Percentiles rank a stretch among this genome's conserved stretches.
Conservation (phyloP, 768 basidiomycete species). For the Rhizopogon vinicolor region DNA sequence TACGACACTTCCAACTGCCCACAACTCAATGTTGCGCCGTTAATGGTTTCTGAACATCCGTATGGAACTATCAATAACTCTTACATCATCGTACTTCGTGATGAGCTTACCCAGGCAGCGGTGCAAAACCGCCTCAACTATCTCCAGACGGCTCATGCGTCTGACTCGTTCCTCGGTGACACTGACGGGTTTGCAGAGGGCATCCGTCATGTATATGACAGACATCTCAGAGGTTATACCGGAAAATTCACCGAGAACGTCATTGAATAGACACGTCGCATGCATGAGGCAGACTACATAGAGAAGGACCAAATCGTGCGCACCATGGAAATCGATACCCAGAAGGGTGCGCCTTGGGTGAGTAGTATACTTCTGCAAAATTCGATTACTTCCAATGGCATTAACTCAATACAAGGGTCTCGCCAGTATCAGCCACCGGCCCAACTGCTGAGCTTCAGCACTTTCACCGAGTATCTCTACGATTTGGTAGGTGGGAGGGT, state of each 20-base stretch:
- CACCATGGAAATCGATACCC: conserved; percentile 42
- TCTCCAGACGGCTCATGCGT: conserved; percentile 57
- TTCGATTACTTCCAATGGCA: neutral
- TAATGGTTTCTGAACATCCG: conserved; percentile 53
- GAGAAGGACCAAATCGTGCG: conserved; percentile 94
- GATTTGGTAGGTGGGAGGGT: conserved; percentile 76
- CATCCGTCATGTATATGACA: conserved; percentile 72
- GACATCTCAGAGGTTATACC: conserved; percentile 72
- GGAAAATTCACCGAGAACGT: conserved; percentile 70
- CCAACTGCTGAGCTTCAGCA: conserved; percentile 63
- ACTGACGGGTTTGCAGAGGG: conserved; percentile 41
- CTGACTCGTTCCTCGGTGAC: conserved; percentile 44
- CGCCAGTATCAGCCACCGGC: conserved; percentile 88
- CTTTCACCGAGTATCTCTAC: conserved; percentile 81
- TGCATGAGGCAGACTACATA: conserved; percentile 89
- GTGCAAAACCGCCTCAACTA: conserved; percentile 78
- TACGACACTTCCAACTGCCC: conserved; percentile 33
- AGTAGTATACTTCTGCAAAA: conserved; percentile 23
- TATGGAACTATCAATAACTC: conserved; percentile 80
- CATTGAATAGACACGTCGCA: conserved; percentile 68
- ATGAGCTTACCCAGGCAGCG: conserved; percentile 49
- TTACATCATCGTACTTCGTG: conserved; percentile 92
- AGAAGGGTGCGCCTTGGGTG: conserved; percentile 83
- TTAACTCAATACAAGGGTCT: conserved; percentile 62
- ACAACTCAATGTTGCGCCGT: conserved; percentile 54